These are phyloP conservation scores for Acephala macrosclerotiorum DNA, from an alignment of 2,329 filamentous ascomycete genomes.

Conservation along the genomic window DNA sequence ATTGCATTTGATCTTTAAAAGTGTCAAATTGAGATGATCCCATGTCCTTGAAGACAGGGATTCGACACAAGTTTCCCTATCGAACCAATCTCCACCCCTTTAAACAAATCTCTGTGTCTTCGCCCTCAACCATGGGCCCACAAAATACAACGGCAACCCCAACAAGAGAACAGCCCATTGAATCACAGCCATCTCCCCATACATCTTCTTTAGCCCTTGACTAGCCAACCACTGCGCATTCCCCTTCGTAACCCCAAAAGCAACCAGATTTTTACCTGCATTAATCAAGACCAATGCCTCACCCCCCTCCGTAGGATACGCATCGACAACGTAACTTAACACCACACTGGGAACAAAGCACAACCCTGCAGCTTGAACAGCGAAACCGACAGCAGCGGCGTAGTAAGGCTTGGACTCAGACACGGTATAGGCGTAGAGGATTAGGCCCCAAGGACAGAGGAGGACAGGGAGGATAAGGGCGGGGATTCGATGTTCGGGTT, in stretches of 20 bases:
- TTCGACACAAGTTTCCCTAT: too few relatives aligned
- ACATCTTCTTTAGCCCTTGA: constrained; percentile 46
- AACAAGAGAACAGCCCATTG: constrained; percentile 45
- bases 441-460: constrained; percentile 44
- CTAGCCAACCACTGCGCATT: constrained; percentile 39
- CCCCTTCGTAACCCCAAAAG: constrained; percentile 32
- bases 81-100: not conserved
- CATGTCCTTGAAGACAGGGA: too few relatives aligned
- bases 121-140: constrained; percentile 36
- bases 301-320: constrained; percentile 41
- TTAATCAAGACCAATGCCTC: constrained; percentile 48
- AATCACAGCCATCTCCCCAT: constrained; percentile 45
- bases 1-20: too few relatives aligned
- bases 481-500: constrained; percentile 50
- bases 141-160: constrained; percentile 44
- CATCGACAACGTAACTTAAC: constrained; percentile 45
- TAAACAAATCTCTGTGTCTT: constrained; percentile 22
- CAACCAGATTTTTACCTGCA: constrained; percentile 41
- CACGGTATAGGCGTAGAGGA: constrained; percentile 45
- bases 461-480: constrained; percentile 48
- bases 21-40: too few relatives aligned
- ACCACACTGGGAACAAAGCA: constrained; percentile 47
- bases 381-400: constrained; percentile 41
- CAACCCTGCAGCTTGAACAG: constrained; percentile 42
- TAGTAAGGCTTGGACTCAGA: constrained; percentile 37